Evolutionary conservation across 139 green algal genomes (phyloP), one percentile per base, ranked within the genome.

Genomic region (Chlorella sp.): DNA sequence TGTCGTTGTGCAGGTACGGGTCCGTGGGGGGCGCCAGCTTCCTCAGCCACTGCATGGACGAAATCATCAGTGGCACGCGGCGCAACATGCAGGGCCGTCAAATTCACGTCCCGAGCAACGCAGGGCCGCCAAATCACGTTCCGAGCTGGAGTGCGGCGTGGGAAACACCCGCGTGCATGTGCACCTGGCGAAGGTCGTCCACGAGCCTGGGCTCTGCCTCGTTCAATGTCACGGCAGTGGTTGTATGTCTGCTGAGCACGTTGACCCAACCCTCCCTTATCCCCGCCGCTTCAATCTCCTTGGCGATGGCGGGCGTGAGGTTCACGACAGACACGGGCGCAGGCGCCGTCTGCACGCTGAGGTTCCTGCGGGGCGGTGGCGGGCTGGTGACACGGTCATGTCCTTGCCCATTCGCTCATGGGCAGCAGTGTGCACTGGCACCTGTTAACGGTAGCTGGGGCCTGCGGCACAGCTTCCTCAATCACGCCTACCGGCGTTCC

Each of bases 1-100:
- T 70, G 75, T 94, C 90, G 78, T 95, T 95, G 86, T 95, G 90
- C 30, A 95, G 76, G 80, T 94, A 95, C 1, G 87, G 83, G 27
- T 88, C 77, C 1, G 23, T 35, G 4, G 90, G 75, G 0, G 90
- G 89, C 2, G 85, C 88, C 31, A 93, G 67, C 68, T 77, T 79
- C 30, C 65, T 73, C 36, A 92, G 76, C 27, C 78, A 91, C 85
- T 86, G 76, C 59, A 72, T 30, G 67, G 1, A 31, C 20, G 6
- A 27, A 31, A 27, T 30, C 55, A 64, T 64, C 55, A 29, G 14
- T 10, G 22, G 22, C 17, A 29, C 24, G 4, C 24, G 20, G 4
- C 6, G 22, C 20, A 64, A 10, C 55, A 29, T 27, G 20, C 24
- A 4, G 27, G 4, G 24, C 55, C 55, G 6, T 64, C 30, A 26